phyloP scores from a whole-genome alignment of 1,284 basidiomycete species.

The Microbotryum silenes-acaulis region DNA sequence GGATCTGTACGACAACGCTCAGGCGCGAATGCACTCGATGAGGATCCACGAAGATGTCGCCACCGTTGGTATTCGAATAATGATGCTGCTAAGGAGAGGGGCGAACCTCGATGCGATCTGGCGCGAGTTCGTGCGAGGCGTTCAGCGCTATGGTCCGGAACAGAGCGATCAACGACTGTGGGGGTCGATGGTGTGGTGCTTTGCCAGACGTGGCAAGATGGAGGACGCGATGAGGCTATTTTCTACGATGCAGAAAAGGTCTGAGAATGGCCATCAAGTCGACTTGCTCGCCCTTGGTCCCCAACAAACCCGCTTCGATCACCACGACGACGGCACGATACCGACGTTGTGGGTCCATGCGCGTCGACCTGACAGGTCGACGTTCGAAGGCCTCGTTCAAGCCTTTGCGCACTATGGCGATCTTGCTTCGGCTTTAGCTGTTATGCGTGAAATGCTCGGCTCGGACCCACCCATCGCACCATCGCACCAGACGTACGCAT shows the following conservation, averaged over 20 bases:
- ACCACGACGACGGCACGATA: background rate
- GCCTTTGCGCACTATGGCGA: constrained; percentile 19
- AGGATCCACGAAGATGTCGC: constrained; percentile 1
- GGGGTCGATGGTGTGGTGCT: constrained; percentile 12
- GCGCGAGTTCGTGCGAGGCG: constrained; percentile 11
- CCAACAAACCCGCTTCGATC: background rate
- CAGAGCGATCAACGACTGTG: constrained; percentile 4
- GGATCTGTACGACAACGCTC: constrained; percentile 22
- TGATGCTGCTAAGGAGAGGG: constrained; percentile 6
- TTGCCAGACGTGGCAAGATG: constrained; percentile 8
- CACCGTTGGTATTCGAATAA: constrained; percentile 6
- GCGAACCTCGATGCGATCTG: constrained; percentile 12
- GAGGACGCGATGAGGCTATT: constrained; percentile 15
- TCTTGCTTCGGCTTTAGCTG: constrained; percentile 11
- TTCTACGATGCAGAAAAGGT: constrained; percentile 8
- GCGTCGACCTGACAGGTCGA: constrained; percentile 6
- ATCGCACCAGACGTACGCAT: constrained; percentile 10
- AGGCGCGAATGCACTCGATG: constrained; percentile 9
- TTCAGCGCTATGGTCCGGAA: background rate
- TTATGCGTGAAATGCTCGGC: constrained; percentile 13
- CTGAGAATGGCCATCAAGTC: constrained; percentile 1
- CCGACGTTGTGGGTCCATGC: constrained; percentile 1
- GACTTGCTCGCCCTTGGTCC: constrained; percentile 5
- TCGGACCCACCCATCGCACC: background rate
- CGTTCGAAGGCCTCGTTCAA: constrained; percentile 18